Conservation (phyloP, 495 filamentous ascomycete species). For the Trichoderma asperelloides region DNA sequence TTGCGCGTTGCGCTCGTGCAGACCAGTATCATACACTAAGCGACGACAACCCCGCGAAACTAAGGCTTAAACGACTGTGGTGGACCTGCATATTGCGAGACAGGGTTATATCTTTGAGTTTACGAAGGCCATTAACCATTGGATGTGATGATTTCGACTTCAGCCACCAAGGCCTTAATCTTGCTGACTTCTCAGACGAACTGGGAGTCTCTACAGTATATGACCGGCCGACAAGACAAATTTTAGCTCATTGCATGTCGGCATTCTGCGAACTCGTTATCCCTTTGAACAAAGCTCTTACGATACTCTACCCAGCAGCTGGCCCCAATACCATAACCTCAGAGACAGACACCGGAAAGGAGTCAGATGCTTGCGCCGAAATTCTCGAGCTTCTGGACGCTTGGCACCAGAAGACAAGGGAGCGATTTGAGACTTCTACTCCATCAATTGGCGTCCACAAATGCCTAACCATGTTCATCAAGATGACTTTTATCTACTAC, state of each 20-base stretch:
- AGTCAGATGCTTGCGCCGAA: not conserved
- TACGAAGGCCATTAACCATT: not conserved
- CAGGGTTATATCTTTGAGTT: not conserved
- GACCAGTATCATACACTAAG: not conserved
- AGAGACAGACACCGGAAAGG: not conserved
- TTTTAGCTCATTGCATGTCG: not conserved
- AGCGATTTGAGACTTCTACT: not conserved
- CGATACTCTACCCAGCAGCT: not conserved
- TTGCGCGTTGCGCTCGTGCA: not conserved
- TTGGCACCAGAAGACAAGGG: not conserved
- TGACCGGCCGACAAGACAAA: not conserved
- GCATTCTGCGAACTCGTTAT: not conserved
- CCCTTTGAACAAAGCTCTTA: not conserved
- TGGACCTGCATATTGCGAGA: conserved; percentile 3
- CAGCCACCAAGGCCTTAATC: not conserved
- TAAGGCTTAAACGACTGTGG: not conserved
- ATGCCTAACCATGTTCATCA: not conserved
- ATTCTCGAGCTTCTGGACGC: not conserved
- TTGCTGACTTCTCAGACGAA: not conserved
- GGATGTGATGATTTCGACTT: conserved; percentile 2
- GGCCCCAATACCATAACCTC: not conserved
- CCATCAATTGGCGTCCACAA: conserved; percentile 5
- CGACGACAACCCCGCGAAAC: not conserved
- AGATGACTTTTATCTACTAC: conserved; percentile 6
- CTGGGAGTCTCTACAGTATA: not conserved